These are phyloP conservation scores for Zymoseptoria brevis DNA, from an alignment of 2,329 filamentous ascomycete genomes.

Conservation along the genomic window DNA sequence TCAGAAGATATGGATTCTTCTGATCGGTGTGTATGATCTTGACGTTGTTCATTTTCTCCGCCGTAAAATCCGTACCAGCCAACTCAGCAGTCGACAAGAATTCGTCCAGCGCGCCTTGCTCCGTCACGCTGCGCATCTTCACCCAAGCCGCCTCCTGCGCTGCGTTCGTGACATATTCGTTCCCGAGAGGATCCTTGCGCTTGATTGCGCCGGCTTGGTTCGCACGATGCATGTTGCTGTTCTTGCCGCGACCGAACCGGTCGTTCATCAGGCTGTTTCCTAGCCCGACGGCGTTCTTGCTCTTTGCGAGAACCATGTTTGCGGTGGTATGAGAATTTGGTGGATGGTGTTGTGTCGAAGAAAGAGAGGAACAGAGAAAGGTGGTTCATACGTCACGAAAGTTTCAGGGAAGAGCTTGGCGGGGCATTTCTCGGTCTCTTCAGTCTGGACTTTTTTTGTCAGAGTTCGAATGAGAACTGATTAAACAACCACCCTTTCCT, in stretches of 20 bases:
- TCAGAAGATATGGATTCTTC: constrained; percentile 88
- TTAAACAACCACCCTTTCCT: not conserved
- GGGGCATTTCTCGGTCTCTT: not conserved
- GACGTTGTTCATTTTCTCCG: constrained; percentile 97
- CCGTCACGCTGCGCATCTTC: constrained; percentile 98
- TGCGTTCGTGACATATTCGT: constrained; percentile 79
- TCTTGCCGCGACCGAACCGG: constrained; percentile 90
- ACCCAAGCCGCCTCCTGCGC: constrained; percentile 91
- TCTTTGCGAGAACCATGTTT: constrained; percentile 73
- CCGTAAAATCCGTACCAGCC: constrained; percentile 97
- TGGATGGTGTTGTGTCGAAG: constrained; percentile 1
- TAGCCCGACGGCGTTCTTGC: constrained; percentile 88
- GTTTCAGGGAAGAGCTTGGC: not conserved
- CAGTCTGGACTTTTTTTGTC: not conserved
- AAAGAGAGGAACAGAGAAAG: not conserved
- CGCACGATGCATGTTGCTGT: constrained; percentile 68
- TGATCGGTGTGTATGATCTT: constrained; percentile 98
- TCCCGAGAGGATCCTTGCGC: constrained; percentile 27
- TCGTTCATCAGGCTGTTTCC: constrained; percentile 99
- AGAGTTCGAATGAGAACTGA: not conserved
- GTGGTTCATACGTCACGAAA: not conserved
- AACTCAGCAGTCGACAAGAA: constrained; percentile 93
- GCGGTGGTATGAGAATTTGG: constrained; percentile 22
- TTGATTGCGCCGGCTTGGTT: constrained; percentile 58
- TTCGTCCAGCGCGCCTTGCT: constrained; percentile 93